Percentiles rank a stretch among this genome's conserved stretches.
Evolutionary conservation across 495 filamentous ascomycete species (phyloP).

Genomic region (Aspergillus coremiiformis): DNA sequence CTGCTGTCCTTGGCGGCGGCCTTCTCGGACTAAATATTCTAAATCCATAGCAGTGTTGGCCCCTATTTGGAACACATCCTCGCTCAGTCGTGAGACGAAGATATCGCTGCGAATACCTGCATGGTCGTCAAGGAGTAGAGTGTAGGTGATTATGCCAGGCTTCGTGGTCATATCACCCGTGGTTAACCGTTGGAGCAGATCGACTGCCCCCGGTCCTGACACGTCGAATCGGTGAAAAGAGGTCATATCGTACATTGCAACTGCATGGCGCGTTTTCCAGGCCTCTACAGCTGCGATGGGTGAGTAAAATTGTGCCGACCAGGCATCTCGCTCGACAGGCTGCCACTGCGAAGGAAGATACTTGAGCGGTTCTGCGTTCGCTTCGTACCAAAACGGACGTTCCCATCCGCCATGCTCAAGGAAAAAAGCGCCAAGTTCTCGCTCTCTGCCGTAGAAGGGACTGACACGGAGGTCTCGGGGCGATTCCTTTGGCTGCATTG

Average conservation of each 20-base stretch:
- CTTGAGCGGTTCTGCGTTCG: conserved; percentile 34
- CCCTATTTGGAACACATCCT: conserved; percentile 38
- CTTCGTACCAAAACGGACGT: conserved; percentile 45
- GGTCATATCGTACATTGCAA: conserved; percentile 49
- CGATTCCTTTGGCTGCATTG: conserved; percentile 39
- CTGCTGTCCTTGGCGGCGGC: conserved; percentile 25
- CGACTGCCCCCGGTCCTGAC: conserved; percentile 36
- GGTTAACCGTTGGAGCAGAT: conserved; percentile 38
- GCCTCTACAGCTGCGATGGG: conserved; percentile 44
- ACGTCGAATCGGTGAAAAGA: conserved; percentile 44
- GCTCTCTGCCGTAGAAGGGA: conserved; percentile 39
- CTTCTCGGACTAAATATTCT: conserved; percentile 36
- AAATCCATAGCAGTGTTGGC: conserved; percentile 39
- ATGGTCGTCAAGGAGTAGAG: conserved; percentile 36
- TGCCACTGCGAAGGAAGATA: conserved; percentile 37
- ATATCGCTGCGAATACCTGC: conserved; percentile 38
- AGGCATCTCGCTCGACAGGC: conserved; percentile 38
- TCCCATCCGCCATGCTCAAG: conserved; percentile 45
- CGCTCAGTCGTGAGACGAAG: conserved; percentile 31
- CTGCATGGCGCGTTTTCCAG: conserved; percentile 46
- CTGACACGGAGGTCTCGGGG: conserved; percentile 40
- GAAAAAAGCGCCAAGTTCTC: conserved; percentile 42
- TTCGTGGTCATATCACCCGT: conserved; percentile 34
- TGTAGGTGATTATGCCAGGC: conserved; percentile 34
- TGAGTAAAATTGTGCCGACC: conserved; percentile 39